Percentiles rank a stretch among this genome's conserved stretches.
phyloP scores from a whole-genome alignment of 495 filamentous ascomycete species.

The Amniculicola lignicola region DNA sequence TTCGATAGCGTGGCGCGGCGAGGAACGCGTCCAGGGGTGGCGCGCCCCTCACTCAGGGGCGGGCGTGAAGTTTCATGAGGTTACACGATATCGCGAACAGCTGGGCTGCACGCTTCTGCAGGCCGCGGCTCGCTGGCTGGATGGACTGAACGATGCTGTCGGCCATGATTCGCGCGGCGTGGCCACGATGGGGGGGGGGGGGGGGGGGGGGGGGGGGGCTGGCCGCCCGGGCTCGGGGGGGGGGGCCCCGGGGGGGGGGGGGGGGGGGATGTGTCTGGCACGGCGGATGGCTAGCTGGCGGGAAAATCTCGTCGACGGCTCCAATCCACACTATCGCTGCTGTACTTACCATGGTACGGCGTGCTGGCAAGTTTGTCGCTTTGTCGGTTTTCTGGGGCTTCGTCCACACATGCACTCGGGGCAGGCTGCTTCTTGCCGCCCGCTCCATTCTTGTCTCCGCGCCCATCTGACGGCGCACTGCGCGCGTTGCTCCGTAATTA shows the following conservation, averaged over 20 bases:
- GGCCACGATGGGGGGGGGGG: neutral
- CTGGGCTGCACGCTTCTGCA: neutral
- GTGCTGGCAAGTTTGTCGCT: too few species aligned
- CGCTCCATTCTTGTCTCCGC: too few species aligned
- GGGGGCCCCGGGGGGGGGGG: neutral
- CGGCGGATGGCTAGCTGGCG: too few species aligned
- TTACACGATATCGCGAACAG: neutral
- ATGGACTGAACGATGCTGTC: neutral
- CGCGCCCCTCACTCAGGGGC: neutral
- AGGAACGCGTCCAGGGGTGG: neutral
- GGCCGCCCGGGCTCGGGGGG: neutral
- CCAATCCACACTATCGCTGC: too few species aligned
- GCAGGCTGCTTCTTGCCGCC: too few species aligned
- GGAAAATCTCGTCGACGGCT: too few species aligned
- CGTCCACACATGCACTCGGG: too few species aligned
- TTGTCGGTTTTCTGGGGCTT: too few species aligned
- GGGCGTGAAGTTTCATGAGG: neutral
- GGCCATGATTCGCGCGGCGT: neutral
- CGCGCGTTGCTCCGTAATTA: neutral
- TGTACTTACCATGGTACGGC: too few species aligned
- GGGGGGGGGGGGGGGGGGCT: neutral
- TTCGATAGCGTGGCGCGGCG: constrained; percentile 5
- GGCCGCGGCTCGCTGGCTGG: too few species aligned
- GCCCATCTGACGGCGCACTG: too few species aligned
- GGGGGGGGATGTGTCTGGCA: neutral